Base-by-base conservation (phyloP, 2,329 filamentous ascomycete species). In the Aspergillus sclerotialis region DNA sequence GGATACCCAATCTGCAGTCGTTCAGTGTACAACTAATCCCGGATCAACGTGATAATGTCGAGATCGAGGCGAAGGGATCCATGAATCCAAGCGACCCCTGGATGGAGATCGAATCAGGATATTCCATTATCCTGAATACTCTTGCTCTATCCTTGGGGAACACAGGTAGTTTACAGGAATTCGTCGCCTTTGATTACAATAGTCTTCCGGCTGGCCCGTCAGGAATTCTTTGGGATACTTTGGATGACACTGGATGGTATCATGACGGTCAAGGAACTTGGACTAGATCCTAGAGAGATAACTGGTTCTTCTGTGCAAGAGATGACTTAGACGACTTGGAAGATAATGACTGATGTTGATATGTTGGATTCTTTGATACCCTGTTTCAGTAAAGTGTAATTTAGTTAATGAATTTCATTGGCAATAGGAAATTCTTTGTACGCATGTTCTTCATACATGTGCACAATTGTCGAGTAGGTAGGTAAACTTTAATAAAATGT, bases 11-110 rank as follows among this genome's bases (percentile, higher is more conserved):
- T 8, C 46, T 83, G 3, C 64, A 72, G 27, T 63, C 62, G 9
- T 57, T 82, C 1, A 78, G 68, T 36, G 56, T 80, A 9, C 77
- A 78, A 33, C 42, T 73, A 9, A 64, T 66, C 3, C 70, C 69
- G 2, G 50, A 50, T 4, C 40, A 39, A 2, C 36, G 50, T 13
- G 59, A 60, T 46, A 61, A 53, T 1, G 54, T 67, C 7, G 60
- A 65, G 29, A 42, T 63, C n/a, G 59, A 63, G 32, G 53, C 58
- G 13, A 49, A 55, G 26, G 59, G 55, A 3, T 60, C 59, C 1
- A 50, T 65, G 44, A 62, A 67, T 25, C 52, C 61, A 6, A 61
- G 60, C 14, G 63, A 67, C 37, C 61, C 62, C 1, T 76, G 75
- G 72, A 68, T 71, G 57, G 73, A 78, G 51, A 67, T 73, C 10